Conservation (phyloP, 139 green algal species). For the Chlorella sp. region DNA sequence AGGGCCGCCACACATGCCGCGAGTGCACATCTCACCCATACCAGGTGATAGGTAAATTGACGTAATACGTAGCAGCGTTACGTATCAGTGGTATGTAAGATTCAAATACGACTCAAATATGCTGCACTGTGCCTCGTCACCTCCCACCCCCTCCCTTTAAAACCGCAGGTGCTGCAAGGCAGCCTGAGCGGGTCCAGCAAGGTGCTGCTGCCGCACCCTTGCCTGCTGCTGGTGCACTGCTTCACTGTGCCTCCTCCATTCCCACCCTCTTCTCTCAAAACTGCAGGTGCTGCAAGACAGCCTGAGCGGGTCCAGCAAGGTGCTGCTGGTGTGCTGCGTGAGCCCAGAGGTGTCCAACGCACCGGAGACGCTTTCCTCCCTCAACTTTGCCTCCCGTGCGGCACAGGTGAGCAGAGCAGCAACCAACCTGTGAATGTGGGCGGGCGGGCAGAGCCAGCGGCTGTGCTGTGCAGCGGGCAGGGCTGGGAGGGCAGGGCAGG, state of each 20-base stretch:
- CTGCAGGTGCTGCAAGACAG: conserved; percentile 49
- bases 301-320: conserved; percentile 56
- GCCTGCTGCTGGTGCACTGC: not conserved
- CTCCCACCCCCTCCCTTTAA: too few relatives aligned
- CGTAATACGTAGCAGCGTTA: too few relatives aligned
- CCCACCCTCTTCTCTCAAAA: not conserved
- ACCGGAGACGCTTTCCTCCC: conserved; percentile 70
- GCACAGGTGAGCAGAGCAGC: conserved; percentile 20
- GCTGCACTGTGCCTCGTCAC: too few relatives aligned
- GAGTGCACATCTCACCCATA: too few relatives aligned
- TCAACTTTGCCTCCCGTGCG: conserved; percentile 75
- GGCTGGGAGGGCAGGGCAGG: not conserved
- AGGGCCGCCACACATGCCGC: too few relatives aligned
- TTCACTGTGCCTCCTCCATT: not conserved
- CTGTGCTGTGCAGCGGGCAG: too few relatives aligned
- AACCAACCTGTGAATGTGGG: too few relatives aligned
- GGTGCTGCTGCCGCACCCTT: conserved; percentile 46
- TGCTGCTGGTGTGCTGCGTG: conserved; percentile 75
- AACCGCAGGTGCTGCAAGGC: not conserved
- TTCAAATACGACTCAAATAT: too few relatives aligned
- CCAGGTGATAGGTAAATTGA: too few relatives aligned
- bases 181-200: conserved; percentile 45
- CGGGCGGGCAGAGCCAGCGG: too few relatives aligned
- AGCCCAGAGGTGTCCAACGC: conserved; percentile 56
- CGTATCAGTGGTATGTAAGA: too few relatives aligned